A percentile compares a stretch with the other conserved stretches of the same genome.
Evolutionary conservation across 2,329 filamentous ascomycete species (phyloP).

Genomic region (Monosporascus sp.): DNA sequence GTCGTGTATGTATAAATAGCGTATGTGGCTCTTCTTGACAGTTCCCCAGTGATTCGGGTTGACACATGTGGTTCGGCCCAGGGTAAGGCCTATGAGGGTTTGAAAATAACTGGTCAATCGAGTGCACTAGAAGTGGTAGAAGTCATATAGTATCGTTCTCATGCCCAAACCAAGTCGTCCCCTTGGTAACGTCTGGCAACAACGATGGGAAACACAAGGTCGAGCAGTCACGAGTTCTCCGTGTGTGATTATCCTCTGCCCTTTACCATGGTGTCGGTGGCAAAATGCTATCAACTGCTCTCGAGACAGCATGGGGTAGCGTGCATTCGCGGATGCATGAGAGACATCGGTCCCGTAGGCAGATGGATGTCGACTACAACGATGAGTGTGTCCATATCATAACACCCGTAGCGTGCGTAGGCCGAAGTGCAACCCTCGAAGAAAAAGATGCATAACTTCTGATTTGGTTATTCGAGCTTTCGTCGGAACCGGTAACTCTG

Average conservation of each 20-base stretch:
- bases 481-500: not conserved
- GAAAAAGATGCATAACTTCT: not conserved
- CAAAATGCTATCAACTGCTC: not conserved
- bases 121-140: too few relatives aligned
- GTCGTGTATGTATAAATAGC: not conserved
- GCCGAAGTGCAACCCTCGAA: not conserved
- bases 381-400: not conserved
- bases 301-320: not conserved
- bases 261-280: too few relatives aligned
- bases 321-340: not conserved
- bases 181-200: too few relatives aligned
- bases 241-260: too few relatives aligned
- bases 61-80: not conserved
- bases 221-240: too few relatives aligned
- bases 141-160: too few relatives aligned
- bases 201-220: too few relatives aligned
- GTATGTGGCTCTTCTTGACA: not conserved
- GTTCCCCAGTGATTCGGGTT: not conserved
- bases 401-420: too few relatives aligned
- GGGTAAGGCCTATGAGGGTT: not conserved
- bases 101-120: too few relatives aligned
- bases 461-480: not conserved
- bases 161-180: too few relatives aligned
- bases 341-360: not conserved
- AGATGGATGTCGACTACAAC: not conserved